These are phyloP conservation scores for Stenocarpella maydis DNA, from an alignment of 2,329 filamentous ascomycete species.

Conservation along the genomic window DNA sequence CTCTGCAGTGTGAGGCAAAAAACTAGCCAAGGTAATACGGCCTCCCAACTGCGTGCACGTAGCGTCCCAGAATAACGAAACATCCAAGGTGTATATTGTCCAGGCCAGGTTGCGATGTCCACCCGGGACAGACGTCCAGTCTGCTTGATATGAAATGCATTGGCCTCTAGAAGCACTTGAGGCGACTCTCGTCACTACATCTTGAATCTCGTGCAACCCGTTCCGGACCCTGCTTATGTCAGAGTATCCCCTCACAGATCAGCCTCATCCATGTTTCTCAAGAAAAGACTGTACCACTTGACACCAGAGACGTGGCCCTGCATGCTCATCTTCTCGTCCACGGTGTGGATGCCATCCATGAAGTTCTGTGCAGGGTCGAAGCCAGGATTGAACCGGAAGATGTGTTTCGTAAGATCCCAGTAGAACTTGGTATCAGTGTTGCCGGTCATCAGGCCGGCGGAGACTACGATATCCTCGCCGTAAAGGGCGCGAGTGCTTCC, in stretches of 20 bases:
- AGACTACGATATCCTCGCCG: conserved; percentile 59
- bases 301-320: conserved; percentile 46
- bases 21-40: background rate
- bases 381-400: conserved; percentile 58
- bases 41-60: background rate
- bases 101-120: background rate
- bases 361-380: conserved; percentile 44
- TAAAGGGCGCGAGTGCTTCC: conserved; percentile 60
- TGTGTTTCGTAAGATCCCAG: conserved; percentile 55
- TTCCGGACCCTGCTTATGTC: too few relatives aligned
- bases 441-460: conserved; percentile 60
- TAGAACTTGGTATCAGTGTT: conserved; percentile 59
- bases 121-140: too few relatives aligned
- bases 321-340: conserved; percentile 51
- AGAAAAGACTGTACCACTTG: conserved; percentile 50
- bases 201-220: background rate
- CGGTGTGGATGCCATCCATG: conserved; percentile 49
- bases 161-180: background rate
- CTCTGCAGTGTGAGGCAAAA: too few relatives aligned
- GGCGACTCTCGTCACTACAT: background rate
- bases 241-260: conserved; percentile 36
- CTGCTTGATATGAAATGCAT: background rate
- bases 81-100: background rate
- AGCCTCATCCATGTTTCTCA: conserved; percentile 53
- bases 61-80: background rate